These are phyloP conservation scores for Neocatenulostroma microsporum DNA, from an alignment of 2,329 filamentous ascomycete species.

Conservation along the genomic window DNA sequence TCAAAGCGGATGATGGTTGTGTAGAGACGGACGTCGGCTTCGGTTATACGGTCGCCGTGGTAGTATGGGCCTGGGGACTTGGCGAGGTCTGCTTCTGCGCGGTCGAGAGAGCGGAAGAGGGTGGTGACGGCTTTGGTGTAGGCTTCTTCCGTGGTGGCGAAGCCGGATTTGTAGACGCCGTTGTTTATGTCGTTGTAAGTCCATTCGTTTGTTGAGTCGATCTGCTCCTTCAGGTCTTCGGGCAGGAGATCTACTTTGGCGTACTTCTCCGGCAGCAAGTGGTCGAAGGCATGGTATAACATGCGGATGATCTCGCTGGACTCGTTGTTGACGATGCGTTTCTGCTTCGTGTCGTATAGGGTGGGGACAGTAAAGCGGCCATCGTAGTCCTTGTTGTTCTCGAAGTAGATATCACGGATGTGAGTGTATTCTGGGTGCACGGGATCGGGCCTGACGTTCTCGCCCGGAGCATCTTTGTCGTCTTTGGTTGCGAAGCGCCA, in stretches of 20 bases:
- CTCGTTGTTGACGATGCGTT: conserved; percentile 83
- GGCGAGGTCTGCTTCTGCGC: conserved; percentile 38
- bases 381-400: conserved; percentile 60
- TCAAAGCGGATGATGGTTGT: conserved; percentile 57
- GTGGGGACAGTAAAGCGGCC: conserved; percentile 84
- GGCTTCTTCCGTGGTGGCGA: conserved; percentile 46
- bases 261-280: conserved; percentile 37
- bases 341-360: conserved; percentile 68
- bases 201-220: conserved; percentile 46
- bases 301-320: conserved; percentile 88
- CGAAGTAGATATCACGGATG: conserved; percentile 73
- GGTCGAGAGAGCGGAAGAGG: conserved; percentile 43
- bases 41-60: conserved; percentile 40
- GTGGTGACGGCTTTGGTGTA: conserved; percentile 40
- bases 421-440: conserved; percentile 61
- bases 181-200: conserved; percentile 48
- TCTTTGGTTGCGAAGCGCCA: conserved; percentile 73
- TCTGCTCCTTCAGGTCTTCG: conserved; percentile 35
- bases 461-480: conserved; percentile 48
- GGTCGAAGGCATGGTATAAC: conserved; percentile 74
- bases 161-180: conserved; percentile 45
- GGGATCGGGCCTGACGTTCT: conserved; percentile 53
- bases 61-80: conserved; percentile 40
- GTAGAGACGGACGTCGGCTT: conserved; percentile 45
- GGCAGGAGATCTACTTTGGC: conserved; percentile 40